phyloP scores from a whole-genome alignment of 352 stramenopile genomes.

The Saprolegnia parasitica region DNA sequence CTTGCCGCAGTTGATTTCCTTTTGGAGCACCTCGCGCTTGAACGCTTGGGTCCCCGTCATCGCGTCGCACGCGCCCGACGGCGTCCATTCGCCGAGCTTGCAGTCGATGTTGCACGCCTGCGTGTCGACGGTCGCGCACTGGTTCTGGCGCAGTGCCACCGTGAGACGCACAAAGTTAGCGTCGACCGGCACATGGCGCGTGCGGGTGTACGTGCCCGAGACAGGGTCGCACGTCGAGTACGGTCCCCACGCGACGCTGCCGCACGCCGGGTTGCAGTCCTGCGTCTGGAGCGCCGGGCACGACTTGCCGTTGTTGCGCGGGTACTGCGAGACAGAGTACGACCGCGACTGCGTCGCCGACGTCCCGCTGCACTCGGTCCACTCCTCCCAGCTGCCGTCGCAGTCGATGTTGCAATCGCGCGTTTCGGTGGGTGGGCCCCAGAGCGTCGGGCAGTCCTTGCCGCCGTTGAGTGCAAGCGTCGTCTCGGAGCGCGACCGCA shows the following conservation, averaged over 20 bases:
- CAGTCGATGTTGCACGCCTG: slow-evolving; percentile 17
- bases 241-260: not conserved
- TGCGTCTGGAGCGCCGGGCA: not conserved
- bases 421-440: slow-evolving; percentile 1
- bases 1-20: slow-evolving; percentile 18
- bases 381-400: slow-evolving; percentile 1
- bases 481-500: slow-evolving; percentile 3
- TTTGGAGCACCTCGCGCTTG: not conserved
- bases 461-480: slow-evolving; percentile 10
- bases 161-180: slow-evolving; percentile 10
- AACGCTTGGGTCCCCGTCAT: slow-evolving; percentile 1
- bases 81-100: not conserved
- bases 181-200: slow-evolving; percentile 8
- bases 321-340: not conserved
- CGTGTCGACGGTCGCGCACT: not conserved
- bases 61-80: not conserved
- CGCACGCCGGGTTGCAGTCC: slow-evolving; percentile 13
- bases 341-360: not conserved
- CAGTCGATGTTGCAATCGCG: slow-evolving; percentile 15
- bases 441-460: slow-evolving; percentile 9
- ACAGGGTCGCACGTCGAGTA: not conserved
- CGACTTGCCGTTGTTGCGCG: not conserved
- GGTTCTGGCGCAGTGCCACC: not conserved
- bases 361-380: slow-evolving; percentile 12
- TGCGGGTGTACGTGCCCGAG: slow-evolving; percentile 10